Base-by-base conservation (phyloP, 2,329 filamentous ascomycete species). In the Pseudogymnoascus destructans region DNA sequence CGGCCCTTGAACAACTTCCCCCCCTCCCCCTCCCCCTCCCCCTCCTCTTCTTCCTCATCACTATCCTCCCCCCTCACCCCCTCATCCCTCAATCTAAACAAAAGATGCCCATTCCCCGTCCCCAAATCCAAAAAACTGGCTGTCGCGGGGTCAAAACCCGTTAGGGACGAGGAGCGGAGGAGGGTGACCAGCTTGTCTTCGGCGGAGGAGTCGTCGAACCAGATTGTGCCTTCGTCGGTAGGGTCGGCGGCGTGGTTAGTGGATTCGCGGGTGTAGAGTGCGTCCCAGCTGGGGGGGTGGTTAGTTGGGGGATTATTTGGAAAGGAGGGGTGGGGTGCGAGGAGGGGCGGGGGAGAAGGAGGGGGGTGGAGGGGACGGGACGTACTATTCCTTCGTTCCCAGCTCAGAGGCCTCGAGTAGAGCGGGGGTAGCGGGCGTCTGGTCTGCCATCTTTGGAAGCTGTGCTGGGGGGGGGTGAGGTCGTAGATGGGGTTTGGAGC, bases 191-290 rank as follows among this genome's bases (percentile, higher is more conserved):
- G 82, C 68, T 91, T 91, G 62, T 84, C 77, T 68, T 95, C 89
- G 61, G 93, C 93, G 67, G 86, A 83, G 30, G 89, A 87, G 73
- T 97, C 93, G 70, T 90, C 86, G 78, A 98, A 98, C 93, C 93
- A 98, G 66, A 93, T 84, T 27, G 90, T 95, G 64, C 92, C 92
- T 60, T 86, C 86, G 75, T 95, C 88, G 59, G 79, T 73, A 8
- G 87, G 82, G 73, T 95, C 82, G 62, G 79, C 71, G 58, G 80
- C 73, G 71, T 91, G 81, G 73, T 93, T 92, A 61, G 74, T 70
- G 57, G 89, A 76, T 71, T 93, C 86, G 64, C 75, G 78, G 0
- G 77, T 75, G 75, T 95, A 93, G 62, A 89, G 80, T 17, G 73
- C 74, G 71, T 92, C 84, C 87, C 87, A 91, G 73, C 87, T 91